phyloP scores from a whole-genome alignment of 345 rosid species.

The Linum usitatissimum region DNA sequence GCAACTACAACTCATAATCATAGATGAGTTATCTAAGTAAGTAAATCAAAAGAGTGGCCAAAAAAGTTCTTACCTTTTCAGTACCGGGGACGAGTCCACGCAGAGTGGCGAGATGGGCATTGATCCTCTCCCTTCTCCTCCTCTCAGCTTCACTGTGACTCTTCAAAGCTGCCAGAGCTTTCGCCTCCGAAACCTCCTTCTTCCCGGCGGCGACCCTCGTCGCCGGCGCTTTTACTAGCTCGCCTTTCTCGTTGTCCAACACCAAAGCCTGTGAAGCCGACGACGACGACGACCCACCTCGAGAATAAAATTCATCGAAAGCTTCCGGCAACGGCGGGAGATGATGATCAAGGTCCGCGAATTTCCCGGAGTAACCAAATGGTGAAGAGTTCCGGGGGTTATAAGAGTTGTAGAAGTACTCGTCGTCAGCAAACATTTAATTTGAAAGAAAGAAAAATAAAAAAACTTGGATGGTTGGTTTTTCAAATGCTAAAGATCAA shows the following conservation, averaged over 20 bases:
- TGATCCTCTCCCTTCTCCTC: conserved; percentile 70
- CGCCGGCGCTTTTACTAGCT: conserved; percentile 46
- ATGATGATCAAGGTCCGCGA: conserved; percentile 22
- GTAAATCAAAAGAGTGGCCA: no score
- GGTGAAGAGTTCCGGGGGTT: conserved; percentile 25
- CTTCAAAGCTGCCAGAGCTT: conserved; percentile 44
- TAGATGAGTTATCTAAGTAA: no score
- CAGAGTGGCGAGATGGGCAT: conserved; percentile 53
- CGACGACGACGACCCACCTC: conserved; percentile 22
- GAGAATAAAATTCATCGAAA: conserved; percentile 14
- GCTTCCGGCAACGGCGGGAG: conserved; percentile 13
- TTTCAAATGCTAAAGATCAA: neutral
- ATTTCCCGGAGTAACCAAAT: conserved; percentile 19
- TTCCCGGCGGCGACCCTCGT: conserved; percentile 22
- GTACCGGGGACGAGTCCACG: conserved; percentile 46
- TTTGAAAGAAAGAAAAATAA: neutral
- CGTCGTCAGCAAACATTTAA: conserved; percentile 25
- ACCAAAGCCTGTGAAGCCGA: conserved; percentile 30
- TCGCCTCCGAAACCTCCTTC: conserved; percentile 40
- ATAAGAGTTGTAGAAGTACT: conserved; percentile 15
- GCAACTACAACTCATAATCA: neutral
- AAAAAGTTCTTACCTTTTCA: conserved; percentile 31
- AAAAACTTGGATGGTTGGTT: neutral
- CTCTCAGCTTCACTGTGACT: conserved; percentile 71
- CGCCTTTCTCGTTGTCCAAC: conserved; percentile 39